A percentile compares a stretch with the other conserved stretches of the same genome.
phyloP scores from a whole-genome alignment of 805 yeast genomes.

The Hanseniaspora occidentalis region DNA sequence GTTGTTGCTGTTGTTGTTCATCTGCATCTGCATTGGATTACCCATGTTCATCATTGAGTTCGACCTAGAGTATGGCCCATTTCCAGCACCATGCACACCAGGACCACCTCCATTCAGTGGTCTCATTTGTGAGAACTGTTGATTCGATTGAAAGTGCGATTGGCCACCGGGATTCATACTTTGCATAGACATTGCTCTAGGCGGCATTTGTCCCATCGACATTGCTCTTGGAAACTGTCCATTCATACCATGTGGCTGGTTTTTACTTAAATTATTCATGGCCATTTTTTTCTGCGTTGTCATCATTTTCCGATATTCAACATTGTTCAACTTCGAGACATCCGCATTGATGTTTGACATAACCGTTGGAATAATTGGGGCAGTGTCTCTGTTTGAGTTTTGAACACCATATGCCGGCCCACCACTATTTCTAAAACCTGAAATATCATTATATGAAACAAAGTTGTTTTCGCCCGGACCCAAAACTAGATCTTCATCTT shows the following conservation, averaged over 20 bases:
- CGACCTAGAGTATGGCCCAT: slow-evolving; percentile 20
- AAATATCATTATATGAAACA: slow-evolving; percentile 52
- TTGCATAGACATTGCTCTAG: slow-evolving; percentile 10
- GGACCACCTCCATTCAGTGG: too few species aligned
- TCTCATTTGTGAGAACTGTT: slow-evolving; percentile 13
- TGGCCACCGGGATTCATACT: slow-evolving; percentile 6
- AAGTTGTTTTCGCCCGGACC: slow-evolving; percentile 24
- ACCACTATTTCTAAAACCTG: slow-evolving; percentile 52
- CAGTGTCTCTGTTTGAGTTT: slow-evolving; percentile 34
- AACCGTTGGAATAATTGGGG: slow-evolving; percentile 67
- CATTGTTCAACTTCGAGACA: slow-evolving; percentile 29
- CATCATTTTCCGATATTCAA: slow-evolving; percentile 58
- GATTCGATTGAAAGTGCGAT: slow-evolving; percentile 2
- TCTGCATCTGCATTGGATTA: slow-evolving; percentile 7
- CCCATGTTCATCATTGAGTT: slow-evolving; percentile 18
- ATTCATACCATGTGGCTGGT: slow-evolving; percentile 12
- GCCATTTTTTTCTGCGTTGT: slow-evolving; percentile 54
- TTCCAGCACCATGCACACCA: too few species aligned
- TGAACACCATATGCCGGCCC: slow-evolving; percentile 42
- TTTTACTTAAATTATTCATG: slow-evolving; percentile 28
- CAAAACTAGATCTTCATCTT: slow-evolving; percentile 25
- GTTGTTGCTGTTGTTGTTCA: too few species aligned
- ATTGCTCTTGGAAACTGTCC: slow-evolving; percentile 29
- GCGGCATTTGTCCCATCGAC: slow-evolving; percentile 20
- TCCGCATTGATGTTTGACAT: slow-evolving; percentile 19